These are phyloP conservation scores for Keqinozyma sinolaborantium DNA, from an alignment of 1,139 yeast genomes.

Conservation along the genomic window DNA sequence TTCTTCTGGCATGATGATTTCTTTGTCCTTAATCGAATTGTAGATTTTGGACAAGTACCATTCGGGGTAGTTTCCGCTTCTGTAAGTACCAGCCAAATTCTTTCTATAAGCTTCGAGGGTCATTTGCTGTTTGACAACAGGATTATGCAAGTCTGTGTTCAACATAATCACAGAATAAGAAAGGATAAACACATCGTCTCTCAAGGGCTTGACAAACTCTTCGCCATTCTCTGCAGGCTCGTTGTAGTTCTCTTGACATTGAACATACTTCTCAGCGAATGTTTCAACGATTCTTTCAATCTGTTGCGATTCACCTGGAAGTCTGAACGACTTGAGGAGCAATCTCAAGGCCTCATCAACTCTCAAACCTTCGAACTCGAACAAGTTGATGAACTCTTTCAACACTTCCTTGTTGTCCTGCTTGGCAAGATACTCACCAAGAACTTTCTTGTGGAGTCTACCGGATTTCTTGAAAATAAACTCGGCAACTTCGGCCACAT, in stretches of 20 bases:
- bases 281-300: slow-evolving; percentile 88
- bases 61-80: slow-evolving; percentile 74
- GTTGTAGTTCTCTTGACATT: slow-evolving; percentile 35
- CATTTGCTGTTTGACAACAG: slow-evolving; percentile 84
- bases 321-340: slow-evolving; percentile 75
- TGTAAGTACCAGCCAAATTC: slow-evolving; percentile 78
- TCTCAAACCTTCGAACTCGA: slow-evolving; percentile 74
- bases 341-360: slow-evolving; percentile 92
- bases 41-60: slow-evolving; percentile 85
- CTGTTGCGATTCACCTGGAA: slow-evolving; percentile 97
- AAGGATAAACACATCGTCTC: slow-evolving; percentile 68
- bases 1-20: slow-evolving; percentile 97
- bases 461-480: slow-evolving; percentile 79
- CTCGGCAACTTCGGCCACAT: slow-evolving; percentile 61
- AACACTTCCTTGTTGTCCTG: slow-evolving; percentile 63
- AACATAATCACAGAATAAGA: slow-evolving; percentile 76
- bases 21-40: slow-evolving; percentile 75
- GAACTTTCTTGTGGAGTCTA: slow-evolving; percentile 76
- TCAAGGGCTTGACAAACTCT: slow-evolving; percentile 58
- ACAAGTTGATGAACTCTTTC: slow-evolving; percentile 59
- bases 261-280: slow-evolving; percentile 78
- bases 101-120: slow-evolving; percentile 74
- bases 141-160: slow-evolving; percentile 76
- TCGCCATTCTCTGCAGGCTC: slow-evolving; percentile 19
- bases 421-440: slow-evolving; percentile 85